Evolutionary conservation across 352 stramenopile genomes (phyloP).

Genomic region (Globisporangium nunn): DNA sequence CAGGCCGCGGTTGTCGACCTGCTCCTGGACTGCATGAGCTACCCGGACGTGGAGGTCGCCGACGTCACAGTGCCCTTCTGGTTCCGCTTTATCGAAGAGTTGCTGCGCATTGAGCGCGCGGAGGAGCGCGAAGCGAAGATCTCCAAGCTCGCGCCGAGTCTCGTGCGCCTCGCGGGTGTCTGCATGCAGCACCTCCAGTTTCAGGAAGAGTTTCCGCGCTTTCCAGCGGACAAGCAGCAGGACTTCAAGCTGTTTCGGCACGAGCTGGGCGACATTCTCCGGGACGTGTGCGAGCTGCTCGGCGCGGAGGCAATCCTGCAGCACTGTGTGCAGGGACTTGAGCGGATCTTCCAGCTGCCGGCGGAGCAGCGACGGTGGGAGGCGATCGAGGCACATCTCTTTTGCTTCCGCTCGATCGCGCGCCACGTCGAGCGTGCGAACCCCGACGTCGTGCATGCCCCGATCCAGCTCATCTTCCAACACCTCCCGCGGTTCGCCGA

Average conservation of each 20-base stretch:
- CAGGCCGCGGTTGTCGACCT: constrained; percentile 71
- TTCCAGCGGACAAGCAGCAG: constrained; percentile 67
- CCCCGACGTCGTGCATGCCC: constrained; percentile 18
- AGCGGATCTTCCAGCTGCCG: constrained; percentile 55
- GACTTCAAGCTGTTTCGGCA: constrained; percentile 83
- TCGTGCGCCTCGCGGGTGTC: constrained; percentile 53
- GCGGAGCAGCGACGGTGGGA: constrained; percentile 52
- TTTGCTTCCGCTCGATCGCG: constrained; percentile 80
- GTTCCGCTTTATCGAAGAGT: constrained; percentile 53
- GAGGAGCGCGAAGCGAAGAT: constrained; percentile 16
- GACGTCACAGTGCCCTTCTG: constrained; percentile 85
- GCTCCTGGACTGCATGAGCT: constrained; percentile 85
- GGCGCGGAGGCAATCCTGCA: constrained; percentile 64
- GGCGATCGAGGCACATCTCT: constrained; percentile 73
- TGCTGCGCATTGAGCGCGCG: constrained; percentile 18
- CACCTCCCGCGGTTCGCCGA: constrained; percentile 64
- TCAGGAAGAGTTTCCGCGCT: constrained; percentile 44
- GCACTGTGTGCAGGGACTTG: constrained; percentile 70
- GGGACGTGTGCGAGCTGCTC: constrained; percentile 67
- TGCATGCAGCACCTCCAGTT: constrained; percentile 86
- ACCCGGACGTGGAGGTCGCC: constrained; percentile 68
- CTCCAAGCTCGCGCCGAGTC: constrained; percentile 33
- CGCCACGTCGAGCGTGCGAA: constrained; percentile 58
- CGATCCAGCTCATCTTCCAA: constrained; percentile 71
- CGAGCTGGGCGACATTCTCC: constrained; percentile 71